A percentile compares a stretch with the other conserved stretches of the same genome.
Conservation (phyloP, 164 flowering plant species). For the Echeveria elegans region DNA sequence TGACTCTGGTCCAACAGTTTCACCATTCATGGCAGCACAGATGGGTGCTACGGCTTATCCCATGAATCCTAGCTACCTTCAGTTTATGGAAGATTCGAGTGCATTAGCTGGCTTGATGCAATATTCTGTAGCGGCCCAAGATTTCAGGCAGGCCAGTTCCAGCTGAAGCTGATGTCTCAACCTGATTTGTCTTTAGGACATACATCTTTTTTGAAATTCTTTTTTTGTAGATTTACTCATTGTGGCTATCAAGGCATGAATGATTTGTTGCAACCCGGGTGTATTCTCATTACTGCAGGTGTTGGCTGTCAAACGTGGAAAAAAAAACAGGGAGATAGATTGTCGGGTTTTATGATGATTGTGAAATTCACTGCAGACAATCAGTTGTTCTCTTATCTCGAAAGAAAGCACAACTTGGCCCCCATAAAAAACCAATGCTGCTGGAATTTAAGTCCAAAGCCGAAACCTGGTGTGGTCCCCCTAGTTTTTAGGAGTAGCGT, state of each 20-base stretch:
- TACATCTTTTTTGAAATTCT: not conserved
- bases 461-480: too few species aligned
- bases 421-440: too few species aligned
- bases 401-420: too few species aligned
- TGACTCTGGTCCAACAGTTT: slow-evolving; percentile 11
- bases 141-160: not conserved
- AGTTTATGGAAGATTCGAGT: not conserved
- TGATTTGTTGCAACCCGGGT: not conserved
- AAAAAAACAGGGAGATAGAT: too few species aligned
- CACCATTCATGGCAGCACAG: slow-evolving; percentile 14
- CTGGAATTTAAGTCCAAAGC: too few species aligned
- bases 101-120: slow-evolving; percentile 3
- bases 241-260: not conserved
- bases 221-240: not conserved
- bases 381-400: too few species aligned
- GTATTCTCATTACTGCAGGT: too few species aligned
- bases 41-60: slow-evolving; percentile 10
- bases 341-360: too few species aligned
- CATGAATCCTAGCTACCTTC: not conserved
- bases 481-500: too few species aligned
- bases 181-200: not conserved
- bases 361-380: too few species aligned
- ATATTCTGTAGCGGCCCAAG: not conserved
- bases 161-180: not conserved
- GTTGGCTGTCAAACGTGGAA: too few species aligned